Conservation (phyloP, 352 stramenopile species). For the Phytophthora sp. region DNA sequence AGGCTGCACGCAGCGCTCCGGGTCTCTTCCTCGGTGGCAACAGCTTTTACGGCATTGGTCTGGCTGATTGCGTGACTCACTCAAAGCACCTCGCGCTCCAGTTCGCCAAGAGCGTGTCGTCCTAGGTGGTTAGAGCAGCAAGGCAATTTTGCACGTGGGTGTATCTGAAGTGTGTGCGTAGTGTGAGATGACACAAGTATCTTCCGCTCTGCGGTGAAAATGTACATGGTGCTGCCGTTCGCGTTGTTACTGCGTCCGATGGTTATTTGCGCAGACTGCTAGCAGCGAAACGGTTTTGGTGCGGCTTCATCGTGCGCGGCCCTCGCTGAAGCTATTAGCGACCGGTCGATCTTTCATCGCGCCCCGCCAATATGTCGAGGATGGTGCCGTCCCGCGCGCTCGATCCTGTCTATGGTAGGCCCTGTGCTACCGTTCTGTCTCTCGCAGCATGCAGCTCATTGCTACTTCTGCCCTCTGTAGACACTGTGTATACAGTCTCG, state of each 20-base stretch:
- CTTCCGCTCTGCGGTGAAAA: slow-evolving; percentile 2
- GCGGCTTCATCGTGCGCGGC: neutral
- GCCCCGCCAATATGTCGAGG: slow-evolving; percentile 51
- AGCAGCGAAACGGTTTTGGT: slow-evolving; percentile 22
- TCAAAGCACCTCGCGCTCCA: slow-evolving; percentile 81
- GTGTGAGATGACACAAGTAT: neutral
- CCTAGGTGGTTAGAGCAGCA: slow-evolving; percentile 18
- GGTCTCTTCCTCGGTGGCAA: slow-evolving; percentile 77
- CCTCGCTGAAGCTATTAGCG: neutral
- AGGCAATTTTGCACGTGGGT: slow-evolving; percentile 9
- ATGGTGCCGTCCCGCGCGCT: slow-evolving; percentile 65
- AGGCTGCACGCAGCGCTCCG: slow-evolving; percentile 42
- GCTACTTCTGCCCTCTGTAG: slow-evolving; percentile 24
- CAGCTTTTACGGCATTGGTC: slow-evolving; percentile 87
- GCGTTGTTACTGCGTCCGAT: neutral
- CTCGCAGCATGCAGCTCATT: neutral
- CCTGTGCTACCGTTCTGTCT: neutral
- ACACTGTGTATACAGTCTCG: slow-evolving; percentile 80
- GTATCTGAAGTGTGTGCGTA: slow-evolving; percentile 5
- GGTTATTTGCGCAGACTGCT: slow-evolving; percentile 15
- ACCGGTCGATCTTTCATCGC: slow-evolving; percentile 10
- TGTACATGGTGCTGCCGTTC: slow-evolving; percentile 17
- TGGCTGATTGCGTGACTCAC: slow-evolving; percentile 85
- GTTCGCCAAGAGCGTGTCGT: slow-evolving; percentile 56
- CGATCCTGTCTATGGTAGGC: slow-evolving; percentile 79